These are phyloP conservation scores for Fusarium sambucinum DNA, from an alignment of 2,329 filamentous ascomycete genomes.

Conservation along the genomic window DNA sequence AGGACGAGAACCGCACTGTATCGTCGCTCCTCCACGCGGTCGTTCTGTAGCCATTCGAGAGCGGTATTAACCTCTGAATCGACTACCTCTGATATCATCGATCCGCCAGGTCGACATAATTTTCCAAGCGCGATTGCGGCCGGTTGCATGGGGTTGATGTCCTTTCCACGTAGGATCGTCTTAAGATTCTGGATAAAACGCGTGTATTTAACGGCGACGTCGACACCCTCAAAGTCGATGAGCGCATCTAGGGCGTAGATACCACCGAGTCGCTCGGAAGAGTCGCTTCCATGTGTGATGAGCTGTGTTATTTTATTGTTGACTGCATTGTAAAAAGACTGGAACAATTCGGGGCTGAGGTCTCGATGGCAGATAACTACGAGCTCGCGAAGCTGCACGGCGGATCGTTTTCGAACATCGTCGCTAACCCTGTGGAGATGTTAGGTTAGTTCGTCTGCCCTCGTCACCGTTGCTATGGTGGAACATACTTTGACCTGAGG, in stretches of 20 bases:
- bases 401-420: slow-evolving; percentile 65
- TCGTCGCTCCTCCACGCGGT: slow-evolving; percentile 90
- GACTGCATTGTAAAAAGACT: slow-evolving; percentile 66
- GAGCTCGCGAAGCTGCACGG: slow-evolving; percentile 66
- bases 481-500: slow-evolving; percentile 65
- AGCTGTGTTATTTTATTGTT: slow-evolving; percentile 71
- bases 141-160: slow-evolving; percentile 89
- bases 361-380: slow-evolving; percentile 73
- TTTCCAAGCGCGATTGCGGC: slow-evolving; percentile 91
- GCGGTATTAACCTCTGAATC: slow-evolving; percentile 97
- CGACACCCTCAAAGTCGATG: slow-evolving; percentile 96
- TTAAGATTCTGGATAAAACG: slow-evolving; percentile 93
- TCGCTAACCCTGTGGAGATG: slow-evolving; percentile 55
- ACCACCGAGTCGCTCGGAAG: slow-evolving; percentile 89
- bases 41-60: slow-evolving; percentile 95
- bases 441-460: slow-evolving; percentile 29
- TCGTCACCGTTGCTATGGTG: neutral
- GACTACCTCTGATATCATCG: slow-evolving; percentile 93
- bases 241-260: slow-evolving; percentile 92
- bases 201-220: slow-evolving; percentile 92
- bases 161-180: slow-evolving; percentile 88
- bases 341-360: slow-evolving; percentile 82
- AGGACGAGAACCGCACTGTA: slow-evolving; percentile 94
- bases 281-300: slow-evolving; percentile 87
- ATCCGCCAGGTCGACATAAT: slow-evolving; percentile 90